Base-by-base conservation (phyloP, 1,139 yeast genomes). In the Pichia sp. region DNA sequence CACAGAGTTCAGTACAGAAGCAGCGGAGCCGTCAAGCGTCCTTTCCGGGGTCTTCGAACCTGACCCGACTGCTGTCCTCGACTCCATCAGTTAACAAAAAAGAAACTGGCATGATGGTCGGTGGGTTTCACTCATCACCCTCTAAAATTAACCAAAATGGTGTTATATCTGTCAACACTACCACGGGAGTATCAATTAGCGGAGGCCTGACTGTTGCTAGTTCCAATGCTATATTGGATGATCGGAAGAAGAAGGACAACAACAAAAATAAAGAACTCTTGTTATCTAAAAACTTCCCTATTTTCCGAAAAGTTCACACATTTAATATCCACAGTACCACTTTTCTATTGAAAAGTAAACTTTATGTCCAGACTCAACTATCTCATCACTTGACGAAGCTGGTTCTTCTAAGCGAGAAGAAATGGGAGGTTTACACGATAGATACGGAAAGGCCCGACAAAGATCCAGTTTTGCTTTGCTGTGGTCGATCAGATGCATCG, bases 251-350 rank as follows among this genome's bases (percentile, higher is more conserved):
- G 14, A 23, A n/a, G 14, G 16, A 2, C 17, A 25, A 25, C 16
- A 11, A 11, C 8, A 25, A 7, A 45, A 63, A 63, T 32, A 71
- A 72, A 42, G 94, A 84, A 54, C 66, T 72, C 45, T 68, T 77
- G 40, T 85, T 78, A 57, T 76, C 79, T 14, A 80, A 78, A 50
- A 84, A 93, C 49, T 87, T 85, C 60, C 96, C 96, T 2, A 73
- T 77, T 40, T 84, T 82, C 55, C 65, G 95, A 39, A 79, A 80
- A 51, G 66, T 77, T 35, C 67, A 72, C 27, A 75, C 78, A 26
- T 79, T 71, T 54, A 69, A 72, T 17, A 79, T 91, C 0, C 88
- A 79, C 47, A 74, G 76, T 21, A 55, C 69, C 24, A 68, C 65
- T 39, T 62, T 57, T 33, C 49, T 55, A 13, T 42, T 75, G 35